These are phyloP conservation scores for Hypoxylon sp. DNA, from an alignment of 2,329 filamentous ascomycete genomes.

Conservation along the genomic window DNA sequence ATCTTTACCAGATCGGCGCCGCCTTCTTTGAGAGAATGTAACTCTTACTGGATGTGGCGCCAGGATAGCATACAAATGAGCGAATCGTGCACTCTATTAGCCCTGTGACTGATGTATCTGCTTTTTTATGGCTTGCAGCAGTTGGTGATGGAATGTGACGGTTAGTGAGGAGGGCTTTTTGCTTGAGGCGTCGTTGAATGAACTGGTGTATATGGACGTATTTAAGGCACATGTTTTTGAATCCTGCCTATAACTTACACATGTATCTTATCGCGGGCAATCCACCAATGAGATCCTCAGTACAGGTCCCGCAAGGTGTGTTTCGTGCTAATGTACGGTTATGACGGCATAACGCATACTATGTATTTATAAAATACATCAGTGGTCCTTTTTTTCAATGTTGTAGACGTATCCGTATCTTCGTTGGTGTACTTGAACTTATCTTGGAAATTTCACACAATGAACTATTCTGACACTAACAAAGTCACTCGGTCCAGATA, in stretches of 20 bases:
- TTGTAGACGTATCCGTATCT: neutral
- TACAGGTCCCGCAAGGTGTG: constrained; percentile 14
- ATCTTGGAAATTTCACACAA: neutral
- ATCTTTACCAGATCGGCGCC: constrained; percentile 27
- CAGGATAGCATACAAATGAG: constrained; percentile 1
- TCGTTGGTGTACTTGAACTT: neutral
- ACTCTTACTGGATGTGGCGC: constrained; percentile 10
- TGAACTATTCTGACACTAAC: neutral
- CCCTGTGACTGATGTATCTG: neutral
- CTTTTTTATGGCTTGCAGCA: neutral
- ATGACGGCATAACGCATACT: constrained; percentile 41
- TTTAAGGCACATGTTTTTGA: neutral
- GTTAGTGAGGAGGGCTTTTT: neutral
- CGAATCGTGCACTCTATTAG: constrained; percentile 1
- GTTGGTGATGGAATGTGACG: constrained; percentile 6
- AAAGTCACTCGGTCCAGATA: neutral
- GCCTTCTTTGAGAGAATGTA: constrained; percentile 8
- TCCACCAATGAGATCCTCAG: neutral
- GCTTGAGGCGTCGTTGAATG: neutral
- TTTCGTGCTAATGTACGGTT: constrained; percentile 14
- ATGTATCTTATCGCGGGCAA: constrained; percentile 9
- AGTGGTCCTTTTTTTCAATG: neutral
- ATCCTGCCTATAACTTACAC: neutral
- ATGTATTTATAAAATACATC: neutral
- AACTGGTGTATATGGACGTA: no score